A percentile compares a stretch with the other conserved stretches of the same genome.
These are phyloP conservation scores for Cyanidium caldarium DNA, from an alignment of 23 red algal genomes.

Conservation along the genomic window DNA sequence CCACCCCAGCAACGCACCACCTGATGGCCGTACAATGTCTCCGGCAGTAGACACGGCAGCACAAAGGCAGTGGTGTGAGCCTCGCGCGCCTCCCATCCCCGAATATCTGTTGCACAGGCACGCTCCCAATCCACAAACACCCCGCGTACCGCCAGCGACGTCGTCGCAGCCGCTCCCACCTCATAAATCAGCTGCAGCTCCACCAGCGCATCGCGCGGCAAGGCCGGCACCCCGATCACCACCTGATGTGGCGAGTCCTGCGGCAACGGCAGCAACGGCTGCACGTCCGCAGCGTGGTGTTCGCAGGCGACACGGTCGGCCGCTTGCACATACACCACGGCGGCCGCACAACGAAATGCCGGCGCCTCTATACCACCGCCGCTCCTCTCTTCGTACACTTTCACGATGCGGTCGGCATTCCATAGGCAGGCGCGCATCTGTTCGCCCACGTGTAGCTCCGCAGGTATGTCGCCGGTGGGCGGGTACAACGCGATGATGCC, in stretches of 20 bases:
- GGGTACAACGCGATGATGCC: constrained; percentile 61
- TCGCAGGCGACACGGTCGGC: neutral
- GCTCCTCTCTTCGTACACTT: constrained; percentile 12
- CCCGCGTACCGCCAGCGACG: too few relatives aligned
- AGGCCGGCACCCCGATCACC: neutral
- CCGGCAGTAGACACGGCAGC: too few relatives aligned
- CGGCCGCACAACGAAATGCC: neutral
- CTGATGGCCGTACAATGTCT: too few relatives aligned
- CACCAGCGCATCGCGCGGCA: neutral
- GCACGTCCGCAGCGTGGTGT: neutral
- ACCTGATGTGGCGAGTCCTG: too few relatives aligned
- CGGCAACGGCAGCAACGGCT: neutral
- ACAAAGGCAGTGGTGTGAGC: too few relatives aligned
- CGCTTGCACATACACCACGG: neutral
- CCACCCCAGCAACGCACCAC: too few relatives aligned
- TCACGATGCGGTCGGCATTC: constrained; percentile 39
- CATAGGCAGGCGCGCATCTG: constrained; percentile 33
- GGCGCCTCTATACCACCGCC: neutral
- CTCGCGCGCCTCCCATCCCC: too few relatives aligned
- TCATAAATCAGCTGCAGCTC: constrained; percentile 3
- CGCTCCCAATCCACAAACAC: too few relatives aligned
- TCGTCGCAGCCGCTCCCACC: neutral
- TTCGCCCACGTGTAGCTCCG: neutral
- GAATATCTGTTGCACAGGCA: too few relatives aligned
- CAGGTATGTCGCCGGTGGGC: constrained; percentile 25